Evolutionary conservation across 495 filamentous ascomycete species (phyloP), one percentile per base, ranked within the genome.

Genomic region (Friedmanniomyces endolithicus): DNA sequence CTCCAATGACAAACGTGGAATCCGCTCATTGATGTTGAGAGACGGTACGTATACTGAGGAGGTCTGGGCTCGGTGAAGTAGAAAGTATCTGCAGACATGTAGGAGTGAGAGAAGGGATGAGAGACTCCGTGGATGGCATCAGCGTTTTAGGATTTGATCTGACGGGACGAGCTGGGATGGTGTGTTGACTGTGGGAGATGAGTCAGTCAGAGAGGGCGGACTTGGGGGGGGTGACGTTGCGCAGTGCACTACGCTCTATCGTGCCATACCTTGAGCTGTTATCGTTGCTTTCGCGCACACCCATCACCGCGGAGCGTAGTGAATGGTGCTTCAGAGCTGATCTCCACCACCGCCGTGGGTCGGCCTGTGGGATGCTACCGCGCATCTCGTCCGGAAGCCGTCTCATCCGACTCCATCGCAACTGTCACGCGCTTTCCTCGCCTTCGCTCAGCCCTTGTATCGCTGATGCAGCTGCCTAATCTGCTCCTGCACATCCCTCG

Each of bases 1-100:
- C 61, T 63, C 57, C 58, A 53, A 40, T 63, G 61, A 63, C 57
- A 63, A 63, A 63, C 61, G 59, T 29, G 20, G 27, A n/a, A 58
- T 49, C 55, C 57, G 56, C 53, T 43, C 61, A 60, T 57, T 25
- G 52, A 44, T 11, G 50, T n/a, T 27, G 40, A 24, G 34, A 57
- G 50, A 55, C 51, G 57, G 47, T 50, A 63, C 61, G 61, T 63
- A 63, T 63, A 63, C 61, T 63, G 61, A 63, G 58, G 57, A 63
- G 61, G 61, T 24, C 6, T 37, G 17, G 11, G n/a, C 23, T 11
- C 14, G 17, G 20, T 6, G n/a, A 14, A 16, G 27, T 6, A n/a
- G 1, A 20, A 56, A 11, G 20, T 14, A 23, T 35, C 9, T 52
- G 25, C 24, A 24, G 20, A 44, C 20, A 19, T 24, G 17, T 14